Base-by-base conservation (phyloP, 2,329 filamentous ascomycete genomes). In the Dissoconium aciculare region DNA sequence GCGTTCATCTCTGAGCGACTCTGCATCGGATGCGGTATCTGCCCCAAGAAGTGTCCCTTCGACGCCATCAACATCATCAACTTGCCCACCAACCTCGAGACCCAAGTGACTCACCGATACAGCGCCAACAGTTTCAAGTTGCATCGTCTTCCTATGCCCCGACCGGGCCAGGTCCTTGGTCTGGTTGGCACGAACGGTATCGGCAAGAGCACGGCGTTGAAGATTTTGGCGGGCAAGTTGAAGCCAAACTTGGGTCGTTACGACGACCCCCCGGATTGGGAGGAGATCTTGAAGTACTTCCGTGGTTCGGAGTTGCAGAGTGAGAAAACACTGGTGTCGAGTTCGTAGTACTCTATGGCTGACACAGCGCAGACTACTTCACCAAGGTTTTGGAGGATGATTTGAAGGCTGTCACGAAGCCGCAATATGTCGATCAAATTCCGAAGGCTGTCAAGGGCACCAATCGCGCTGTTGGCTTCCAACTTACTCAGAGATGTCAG, bases 61-160 rank as follows among this genome's bases (percentile, higher is more conserved):
- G 79, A 85, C 54, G 89, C 89, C 44, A 98, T 98, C 63, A 91
- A 87, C 58, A 98, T 98, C 60, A 98, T 98, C 83, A 98, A 98
- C 67, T 66, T 98, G 68, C 89, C 91, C 47, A 98, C 89, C 57
- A 98, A 98, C 63, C 78, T 98, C 59, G 89, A 98, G 61, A 91
- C 79, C 44, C 81, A 95, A 59, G 84, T 98, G 53, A 95, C 89
- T 46, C 91, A 98, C 60, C 80, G 89, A 55, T 98, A 98, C 67
- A 92, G 87, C 33, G 87, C 89, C 57, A 98, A 98, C 70, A 94
- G 85, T 65, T 98, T 98, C 74, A 98, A 98, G 70, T 74, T 98
- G 45, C 89, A 98, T 61, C 77, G 91, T 49, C 69, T 95, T 52
- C 89, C 91, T 35, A 94, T 87, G 71, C 89, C 89, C 41, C 77